Percentiles rank a stretch among this genome's conserved stretches.
Evolutionary conservation across 176 grass and related monocot species (phyloP).

Genomic region (Saccharum spontaneum): DNA sequence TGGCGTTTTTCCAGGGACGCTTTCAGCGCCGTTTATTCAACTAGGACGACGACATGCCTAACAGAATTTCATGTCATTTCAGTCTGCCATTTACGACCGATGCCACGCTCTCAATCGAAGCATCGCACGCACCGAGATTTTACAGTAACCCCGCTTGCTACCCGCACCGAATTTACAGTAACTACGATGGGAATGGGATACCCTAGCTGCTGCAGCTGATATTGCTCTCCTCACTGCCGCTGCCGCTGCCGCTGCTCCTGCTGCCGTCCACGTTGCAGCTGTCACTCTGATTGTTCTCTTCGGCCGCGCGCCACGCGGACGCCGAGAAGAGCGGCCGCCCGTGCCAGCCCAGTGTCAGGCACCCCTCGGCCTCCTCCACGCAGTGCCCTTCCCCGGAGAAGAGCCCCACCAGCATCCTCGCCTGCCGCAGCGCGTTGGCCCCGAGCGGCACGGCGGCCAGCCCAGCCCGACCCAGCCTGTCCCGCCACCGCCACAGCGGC

Average conservation of each 20-base stretch:
- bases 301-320: constrained; percentile 74
- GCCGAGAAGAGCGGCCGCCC: constrained; percentile 79
- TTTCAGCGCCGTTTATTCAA: background rate
- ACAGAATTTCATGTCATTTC: constrained; percentile 10
- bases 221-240: constrained; percentile 37
- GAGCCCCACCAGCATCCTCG: constrained; percentile 84
- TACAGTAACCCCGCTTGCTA: background rate
- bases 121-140: background rate
- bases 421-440: constrained; percentile 78
- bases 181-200: background rate
- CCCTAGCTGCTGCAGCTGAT: constrained; percentile 38
- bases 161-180: constrained; percentile 18
- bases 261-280: constrained; percentile 37
- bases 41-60: background rate
- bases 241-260: constrained; percentile 32
- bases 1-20: background rate
- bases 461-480: constrained; percentile 47
- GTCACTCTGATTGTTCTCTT: constrained; percentile 22
- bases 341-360: constrained; percentile 93
- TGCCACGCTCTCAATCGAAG: background rate
- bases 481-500: constrained; percentile 67
- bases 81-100: constrained; percentile 15
- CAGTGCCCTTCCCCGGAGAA: constrained; percentile 89
- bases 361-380: constrained; percentile 80
- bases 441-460: constrained; percentile 71